phyloP scores from a whole-genome alignment of 495 filamentous ascomycete genomes.

The Aspergillus saccharolyticus region DNA sequence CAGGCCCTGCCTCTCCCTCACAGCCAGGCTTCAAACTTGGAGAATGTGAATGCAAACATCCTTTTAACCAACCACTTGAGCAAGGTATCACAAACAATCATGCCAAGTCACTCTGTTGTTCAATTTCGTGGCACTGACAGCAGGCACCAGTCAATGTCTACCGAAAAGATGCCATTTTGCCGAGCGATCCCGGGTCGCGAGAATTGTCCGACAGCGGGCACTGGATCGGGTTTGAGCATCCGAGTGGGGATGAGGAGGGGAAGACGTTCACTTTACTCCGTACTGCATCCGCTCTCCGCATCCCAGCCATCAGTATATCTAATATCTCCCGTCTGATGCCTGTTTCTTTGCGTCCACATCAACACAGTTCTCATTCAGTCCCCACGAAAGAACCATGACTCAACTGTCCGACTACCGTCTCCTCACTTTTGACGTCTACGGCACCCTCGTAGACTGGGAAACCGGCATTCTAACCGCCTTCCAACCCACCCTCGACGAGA shows the following conservation, averaged over 20 bases:
- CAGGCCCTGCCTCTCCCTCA: neutral
- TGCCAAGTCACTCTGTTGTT: no score
- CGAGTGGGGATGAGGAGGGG: neutral
- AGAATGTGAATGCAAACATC: slow-evolving; percentile 17
- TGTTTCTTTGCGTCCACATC: neutral
- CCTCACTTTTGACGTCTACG: slow-evolving; percentile 76
- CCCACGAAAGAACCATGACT: slow-evolving; percentile 20
- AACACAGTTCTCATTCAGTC: no score
- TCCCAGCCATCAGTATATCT: neutral
- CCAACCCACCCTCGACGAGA: slow-evolving; percentile 37
- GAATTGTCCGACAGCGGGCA: neutral
- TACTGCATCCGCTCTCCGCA: neutral
- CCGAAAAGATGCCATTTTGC: slow-evolving; percentile 2
- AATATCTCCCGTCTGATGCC: neutral
- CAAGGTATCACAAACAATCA: slow-evolving; percentile 9
- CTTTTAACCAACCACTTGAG: slow-evolving; percentile 15
- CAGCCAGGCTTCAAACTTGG: slow-evolving; percentile 3
- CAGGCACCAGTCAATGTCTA: no score
- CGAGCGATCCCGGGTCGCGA: neutral
- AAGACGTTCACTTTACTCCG: neutral
- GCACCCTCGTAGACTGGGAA: slow-evolving; percentile 80
- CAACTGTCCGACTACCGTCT: slow-evolving; percentile 40
- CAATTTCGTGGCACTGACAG: no score
- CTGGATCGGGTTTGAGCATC: neutral
- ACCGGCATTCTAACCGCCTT: slow-evolving; percentile 35